phyloP scores from a whole-genome alignment of 331 rosid species.

The Saraca asoca region DNA sequence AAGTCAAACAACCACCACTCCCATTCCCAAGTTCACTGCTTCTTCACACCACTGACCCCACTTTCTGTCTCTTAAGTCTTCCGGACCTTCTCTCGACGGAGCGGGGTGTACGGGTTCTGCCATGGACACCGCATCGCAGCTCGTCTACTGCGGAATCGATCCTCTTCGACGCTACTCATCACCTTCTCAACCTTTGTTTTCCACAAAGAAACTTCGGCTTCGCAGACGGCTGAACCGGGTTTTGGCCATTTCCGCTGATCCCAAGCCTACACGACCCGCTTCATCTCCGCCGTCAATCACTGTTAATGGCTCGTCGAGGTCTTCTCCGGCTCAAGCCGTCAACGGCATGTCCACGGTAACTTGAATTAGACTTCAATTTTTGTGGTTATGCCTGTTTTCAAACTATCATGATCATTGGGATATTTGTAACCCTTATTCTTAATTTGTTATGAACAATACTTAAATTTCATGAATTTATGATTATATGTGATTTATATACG shows the following conservation, averaged over 20 bases:
- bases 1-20: no score
- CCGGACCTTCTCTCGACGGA: conserved; percentile 24
- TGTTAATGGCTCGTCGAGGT: conserved; percentile 48
- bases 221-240: conserved; percentile 52
- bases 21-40: no score
- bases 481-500: conserved; percentile 6
- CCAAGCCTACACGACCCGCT: conserved; percentile 51
- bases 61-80: neutral
- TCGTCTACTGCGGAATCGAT: conserved; percentile 62
- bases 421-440: neutral
- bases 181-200: conserved; percentile 33
- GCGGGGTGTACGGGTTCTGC: conserved; percentile 34
- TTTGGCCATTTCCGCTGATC: conserved; percentile 65
- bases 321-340: conserved; percentile 46
- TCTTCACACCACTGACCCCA: neutral
- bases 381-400: neutral
- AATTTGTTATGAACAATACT: no score
- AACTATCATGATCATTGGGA: no score
- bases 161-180: conserved; percentile 42
- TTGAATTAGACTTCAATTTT: neutral
- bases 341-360: conserved; percentile 77
- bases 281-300: conserved; percentile 29
- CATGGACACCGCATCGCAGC: conserved; percentile 83
- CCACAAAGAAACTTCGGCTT: conserved; percentile 26
- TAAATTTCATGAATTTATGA: neutral